Evolutionary conservation across 805 yeast species (phyloP).

Genomic region (Ogataea philodendri): DNA sequence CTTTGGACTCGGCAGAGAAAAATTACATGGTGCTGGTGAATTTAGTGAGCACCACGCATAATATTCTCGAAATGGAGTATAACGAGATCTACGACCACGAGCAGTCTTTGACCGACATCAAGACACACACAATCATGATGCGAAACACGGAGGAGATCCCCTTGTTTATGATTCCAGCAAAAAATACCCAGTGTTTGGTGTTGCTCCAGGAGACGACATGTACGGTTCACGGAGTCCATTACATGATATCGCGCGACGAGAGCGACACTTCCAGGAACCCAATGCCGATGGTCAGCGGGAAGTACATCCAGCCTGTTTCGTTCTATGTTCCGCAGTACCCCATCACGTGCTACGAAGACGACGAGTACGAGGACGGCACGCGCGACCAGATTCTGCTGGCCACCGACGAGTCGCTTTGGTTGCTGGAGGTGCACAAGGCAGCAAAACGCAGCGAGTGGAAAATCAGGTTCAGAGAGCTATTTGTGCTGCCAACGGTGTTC

Average conservation of each 20-base stretch:
- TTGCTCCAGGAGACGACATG: conserved; percentile 27
- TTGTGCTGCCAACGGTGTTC: conserved; percentile 23
- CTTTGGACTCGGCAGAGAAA: conserved; percentile 14
- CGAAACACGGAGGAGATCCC: conserved; percentile 32
- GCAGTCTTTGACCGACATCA: conserved; percentile 14
- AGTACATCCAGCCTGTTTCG: conserved; percentile 16
- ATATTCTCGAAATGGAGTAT: conserved; percentile 26
- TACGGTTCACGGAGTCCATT: conserved; percentile 26
- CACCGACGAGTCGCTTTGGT: conserved; percentile 22
- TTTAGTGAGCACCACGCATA: conserved; percentile 22
- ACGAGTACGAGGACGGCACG: conserved; percentile 18
- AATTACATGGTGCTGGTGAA: conserved; percentile 25
- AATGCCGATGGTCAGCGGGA: conserved; percentile 10
- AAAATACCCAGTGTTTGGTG: conserved; percentile 26
- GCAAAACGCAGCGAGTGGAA: conserved; percentile 16
- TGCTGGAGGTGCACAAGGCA: conserved; percentile 28
- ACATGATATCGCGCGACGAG: conserved; percentile 29
- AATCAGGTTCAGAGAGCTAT: conserved; percentile 20
- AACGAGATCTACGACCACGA: conserved; percentile 24
- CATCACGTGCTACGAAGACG: conserved; percentile 18
- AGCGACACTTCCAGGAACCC: conserved; percentile 21
- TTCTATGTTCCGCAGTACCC: conserved; percentile 27
- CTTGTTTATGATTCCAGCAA: conserved; percentile 25
- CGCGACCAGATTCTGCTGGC: conserved; percentile 33
- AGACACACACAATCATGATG: conserved; percentile 23